These are phyloP conservation scores for Lipomyces oligophaga DNA, from an alignment of 805 yeast species.

Conservation along the genomic window DNA sequence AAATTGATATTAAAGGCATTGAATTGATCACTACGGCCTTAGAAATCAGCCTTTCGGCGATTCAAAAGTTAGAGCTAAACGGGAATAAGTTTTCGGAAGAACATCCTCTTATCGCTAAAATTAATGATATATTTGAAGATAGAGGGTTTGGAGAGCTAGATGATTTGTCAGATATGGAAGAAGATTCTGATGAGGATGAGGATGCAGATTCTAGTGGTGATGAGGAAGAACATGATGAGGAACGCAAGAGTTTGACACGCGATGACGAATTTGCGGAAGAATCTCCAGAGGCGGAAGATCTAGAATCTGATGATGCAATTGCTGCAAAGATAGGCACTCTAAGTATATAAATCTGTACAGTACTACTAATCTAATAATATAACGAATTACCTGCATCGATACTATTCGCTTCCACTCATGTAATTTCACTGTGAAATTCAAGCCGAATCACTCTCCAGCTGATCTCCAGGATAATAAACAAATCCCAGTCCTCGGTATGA, in stretches of 20 bases:
- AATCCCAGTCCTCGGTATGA: conserved; percentile 34
- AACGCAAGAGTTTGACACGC: conserved; percentile 48
- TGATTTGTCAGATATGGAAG: conserved; percentile 87
- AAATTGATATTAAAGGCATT: conserved; percentile 66
- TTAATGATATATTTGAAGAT: conserved; percentile 59
- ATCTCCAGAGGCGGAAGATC: conserved; percentile 37
- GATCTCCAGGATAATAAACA: conserved; percentile 38
- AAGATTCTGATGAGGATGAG: conserved; percentile 56
- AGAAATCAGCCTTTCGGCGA: conserved; percentile 50
- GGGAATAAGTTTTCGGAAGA: conserved; percentile 95
- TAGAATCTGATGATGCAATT: conserved; percentile 39
- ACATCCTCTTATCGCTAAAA: conserved; percentile 58
- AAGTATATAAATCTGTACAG: conserved; percentile 37
- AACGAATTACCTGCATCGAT: not conserved
- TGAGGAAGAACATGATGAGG: conserved; percentile 38
- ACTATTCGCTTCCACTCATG: not conserved
- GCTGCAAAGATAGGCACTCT: conserved; percentile 54
- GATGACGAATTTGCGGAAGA: conserved; percentile 43
- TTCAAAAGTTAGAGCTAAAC: conserved; percentile 73
- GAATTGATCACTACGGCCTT: conserved; percentile 55
- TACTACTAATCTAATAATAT: not conserved
- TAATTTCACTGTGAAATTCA: not conserved
- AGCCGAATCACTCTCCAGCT: no score
- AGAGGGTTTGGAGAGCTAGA: conserved; percentile 81
- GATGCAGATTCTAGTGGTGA: conserved; percentile 55